These are phyloP conservation scores for Claviceps capensis DNA, from an alignment of 2,329 filamentous ascomycete genomes.

Conservation along the genomic window DNA sequence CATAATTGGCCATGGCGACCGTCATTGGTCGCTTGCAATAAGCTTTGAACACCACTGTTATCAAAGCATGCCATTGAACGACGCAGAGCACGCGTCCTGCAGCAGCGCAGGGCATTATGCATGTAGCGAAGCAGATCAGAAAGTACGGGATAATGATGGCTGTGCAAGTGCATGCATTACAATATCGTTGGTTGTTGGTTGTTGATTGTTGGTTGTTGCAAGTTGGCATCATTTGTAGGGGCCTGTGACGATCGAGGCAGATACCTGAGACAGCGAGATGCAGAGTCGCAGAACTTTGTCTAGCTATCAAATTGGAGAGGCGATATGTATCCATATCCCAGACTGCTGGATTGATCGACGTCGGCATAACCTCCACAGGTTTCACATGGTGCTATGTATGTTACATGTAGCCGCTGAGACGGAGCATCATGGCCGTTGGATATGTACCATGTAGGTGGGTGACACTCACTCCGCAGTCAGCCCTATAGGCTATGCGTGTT, in stretches of 20 bases:
- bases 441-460: too few relatives aligned
- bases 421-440: not conserved
- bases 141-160: not conserved
- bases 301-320: too few relatives aligned
- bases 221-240: slow-evolving; percentile 2
- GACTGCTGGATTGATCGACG: slow-evolving; percentile 8
- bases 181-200: too few relatives aligned
- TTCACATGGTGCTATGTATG: not conserved
- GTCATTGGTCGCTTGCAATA: not conserved
- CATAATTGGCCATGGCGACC: not conserved
- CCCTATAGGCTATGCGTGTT: too few relatives aligned
- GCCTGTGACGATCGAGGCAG: not conserved
- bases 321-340: not conserved
- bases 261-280: slow-evolving; percentile 1
- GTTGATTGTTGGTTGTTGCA: not conserved
- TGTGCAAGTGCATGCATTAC: not conserved
- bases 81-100: not conserved
- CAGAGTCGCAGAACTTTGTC: not conserved
- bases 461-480: too few relatives aligned
- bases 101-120: not conserved
- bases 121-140: not conserved
- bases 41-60: not conserved
- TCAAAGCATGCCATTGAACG: not conserved
- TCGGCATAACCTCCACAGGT: slow-evolving; percentile 2
- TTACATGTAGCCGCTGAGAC: not conserved